Evolutionary conservation across 2,329 filamentous ascomycete genomes (phyloP).

Genomic region (Hirsutella rhossiliensis): DNA sequence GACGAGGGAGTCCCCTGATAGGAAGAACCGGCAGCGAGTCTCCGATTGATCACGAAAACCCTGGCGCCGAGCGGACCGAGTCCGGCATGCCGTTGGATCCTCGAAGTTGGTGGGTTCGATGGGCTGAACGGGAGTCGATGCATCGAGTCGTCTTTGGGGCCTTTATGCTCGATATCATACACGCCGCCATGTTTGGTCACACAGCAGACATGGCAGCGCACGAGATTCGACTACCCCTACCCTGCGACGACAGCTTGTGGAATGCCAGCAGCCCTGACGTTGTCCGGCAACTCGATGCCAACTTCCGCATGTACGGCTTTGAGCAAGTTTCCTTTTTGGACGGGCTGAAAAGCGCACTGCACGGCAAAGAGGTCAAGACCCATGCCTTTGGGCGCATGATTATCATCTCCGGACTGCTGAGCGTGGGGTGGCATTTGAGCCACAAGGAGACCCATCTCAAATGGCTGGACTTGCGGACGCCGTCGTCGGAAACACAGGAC

Average conservation of each 20-base stretch:
- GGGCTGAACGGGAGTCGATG: constrained; percentile 83
- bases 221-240: constrained; percentile 74
- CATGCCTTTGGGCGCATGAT: constrained; percentile 84
- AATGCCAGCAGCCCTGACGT: constrained; percentile 66
- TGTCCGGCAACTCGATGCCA: constrained; percentile 65
- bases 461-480: constrained; percentile 58
- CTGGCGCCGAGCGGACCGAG: constrained; percentile 24
- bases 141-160: constrained; percentile 77
- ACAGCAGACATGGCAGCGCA: constrained; percentile 83
- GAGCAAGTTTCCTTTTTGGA: constrained; percentile 74
- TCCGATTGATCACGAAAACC: constrained; percentile 42
- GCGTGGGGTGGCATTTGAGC: constrained; percentile 84
- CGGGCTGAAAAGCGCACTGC: constrained; percentile 71
- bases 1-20: constrained; percentile 75
- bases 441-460: constrained; percentile 76
- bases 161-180: constrained; percentile 80
- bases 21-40: constrained; percentile 69
- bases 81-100: constrained; percentile 22
- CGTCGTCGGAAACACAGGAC: constrained; percentile 48
- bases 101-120: constrained; percentile 63
- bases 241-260: constrained; percentile 82
- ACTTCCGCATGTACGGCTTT: constrained; percentile 65
- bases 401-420: constrained; percentile 81
- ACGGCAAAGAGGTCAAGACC: constrained; percentile 68
- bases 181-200: constrained; percentile 89